These are phyloP conservation scores for Erodium moschatum DNA, from an alignment of 441 rosid species.

Conservation along the genomic window DNA sequence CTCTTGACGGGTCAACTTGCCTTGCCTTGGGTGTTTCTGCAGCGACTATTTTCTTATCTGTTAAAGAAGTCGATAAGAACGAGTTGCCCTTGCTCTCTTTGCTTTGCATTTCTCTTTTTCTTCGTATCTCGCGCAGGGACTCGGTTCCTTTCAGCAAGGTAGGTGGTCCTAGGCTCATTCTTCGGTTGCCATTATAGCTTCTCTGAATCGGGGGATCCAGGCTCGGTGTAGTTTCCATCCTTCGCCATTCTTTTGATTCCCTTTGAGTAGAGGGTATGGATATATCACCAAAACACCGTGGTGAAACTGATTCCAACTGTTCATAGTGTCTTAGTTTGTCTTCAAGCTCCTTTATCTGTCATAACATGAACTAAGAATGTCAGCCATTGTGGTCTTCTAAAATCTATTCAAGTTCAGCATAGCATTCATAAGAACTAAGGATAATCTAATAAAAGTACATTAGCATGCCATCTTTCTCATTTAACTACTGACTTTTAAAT, in stretches of 20 bases:
- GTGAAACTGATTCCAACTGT: constrained; percentile 1
- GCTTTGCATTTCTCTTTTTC: constrained; percentile 30
- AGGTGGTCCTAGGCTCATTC: constrained; percentile 19
- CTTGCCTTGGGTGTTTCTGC: constrained; percentile 23
- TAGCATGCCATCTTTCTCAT: no score
- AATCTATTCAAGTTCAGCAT: no score
- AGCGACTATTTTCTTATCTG: constrained; percentile 24
- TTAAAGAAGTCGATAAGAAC: constrained; percentile 20
- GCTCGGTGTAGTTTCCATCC: constrained; percentile 17
- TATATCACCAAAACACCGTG: constrained; percentile 19
- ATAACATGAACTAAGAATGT: neutral
- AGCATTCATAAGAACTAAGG: no score
- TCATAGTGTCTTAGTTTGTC: constrained; percentile 17
- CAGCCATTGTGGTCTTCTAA: neutral
- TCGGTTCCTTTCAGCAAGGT: constrained; percentile 32
- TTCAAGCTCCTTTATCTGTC: constrained; percentile 11
- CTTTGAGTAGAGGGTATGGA: constrained; percentile 17
- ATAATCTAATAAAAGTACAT: no score
- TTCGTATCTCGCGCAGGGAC: constrained; percentile 29
- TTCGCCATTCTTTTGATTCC: constrained; percentile 8
- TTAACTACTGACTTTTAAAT: no score
- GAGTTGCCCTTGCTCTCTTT: constrained; percentile 31
- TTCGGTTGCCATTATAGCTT: constrained; percentile 21
- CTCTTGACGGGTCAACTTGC: constrained; percentile 29
- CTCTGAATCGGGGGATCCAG: constrained; percentile 22